Evolutionary conservation across 495 filamentous ascomycete species (phyloP), one percentile per base, ranked within the genome.

Genomic region (Viridothelium virens): DNA sequence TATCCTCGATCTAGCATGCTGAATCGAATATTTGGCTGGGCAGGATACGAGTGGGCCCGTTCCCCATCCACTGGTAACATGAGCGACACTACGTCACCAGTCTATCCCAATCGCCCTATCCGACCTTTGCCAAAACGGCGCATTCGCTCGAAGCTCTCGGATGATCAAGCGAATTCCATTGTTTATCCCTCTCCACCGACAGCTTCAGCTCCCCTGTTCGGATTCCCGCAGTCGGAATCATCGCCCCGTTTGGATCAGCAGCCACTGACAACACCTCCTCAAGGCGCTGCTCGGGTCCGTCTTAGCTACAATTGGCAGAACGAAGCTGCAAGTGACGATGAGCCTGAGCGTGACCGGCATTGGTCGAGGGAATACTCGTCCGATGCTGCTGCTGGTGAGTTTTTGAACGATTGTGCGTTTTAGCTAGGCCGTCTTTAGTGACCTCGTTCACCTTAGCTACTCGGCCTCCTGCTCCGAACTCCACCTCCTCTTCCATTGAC

Each of bases 51-150:
- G 67, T 73, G 73, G 71, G 61, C 63, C 33, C 70, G 62, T 11
- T 70, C 70, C 4, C 70, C 73, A 18, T 79, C 79, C 64, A 76
- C 80, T 82, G 85, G 87, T 75, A 82, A 88, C 18, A 33, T 36
- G 3, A 59, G 7, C 71, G 90, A 94, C 76, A 86, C 88, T 61
- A 80, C 82, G 63, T 92, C 91, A 62, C 81, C 87, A 39, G 76
- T 89, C 69, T 94, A 90, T 73, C 90, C 91, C 68, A 89, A 95
- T 71, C 86, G 95, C 71, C 88, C 92, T 65, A 97, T 99, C 73
- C 90, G 92, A 48, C 95, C 95, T 61, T 82, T 99, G 64, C 95
- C 95, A 39, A 94, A 89, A 78, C 86, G 91, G 67, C 86, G 88
- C 65, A 81, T 97, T 25, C 89, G 91, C 61, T 91, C 92, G 68